A percentile compares a stretch with the other conserved stretches of the same genome.
Evolutionary conservation across 768 basidiomycete genomes (phyloP).

Genomic region (Cantharellus anzutake): DNA sequence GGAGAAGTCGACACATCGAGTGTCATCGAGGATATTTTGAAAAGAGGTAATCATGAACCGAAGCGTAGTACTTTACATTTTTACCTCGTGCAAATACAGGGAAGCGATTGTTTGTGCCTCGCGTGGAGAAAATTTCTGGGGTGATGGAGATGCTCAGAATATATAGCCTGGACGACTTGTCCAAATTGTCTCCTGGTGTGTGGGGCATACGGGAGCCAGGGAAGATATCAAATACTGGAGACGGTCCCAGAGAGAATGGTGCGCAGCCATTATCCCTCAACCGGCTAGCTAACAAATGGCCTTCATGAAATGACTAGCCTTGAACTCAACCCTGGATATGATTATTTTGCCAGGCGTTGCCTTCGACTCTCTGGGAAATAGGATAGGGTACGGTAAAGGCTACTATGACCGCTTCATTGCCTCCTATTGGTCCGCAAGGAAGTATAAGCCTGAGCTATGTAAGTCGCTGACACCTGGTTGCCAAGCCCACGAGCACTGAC

Average conservation of each 20-base stretch:
- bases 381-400: slow-evolving; percentile 9
- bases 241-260: not conserved
- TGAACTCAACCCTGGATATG: slow-evolving; percentile 4
- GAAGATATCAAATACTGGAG: not conserved
- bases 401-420: slow-evolving; percentile 7
- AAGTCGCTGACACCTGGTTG: too few relatives aligned
- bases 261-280: not conserved
- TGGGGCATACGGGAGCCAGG: slow-evolving; percentile 9
- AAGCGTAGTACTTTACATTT: not conserved
- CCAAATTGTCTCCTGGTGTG: slow-evolving; percentile 1
- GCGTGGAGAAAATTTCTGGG: slow-evolving; percentile 1
- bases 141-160: slow-evolving; percentile 7
- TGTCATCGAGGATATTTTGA: slow-evolving; percentile 4
- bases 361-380: slow-evolving; percentile 3
- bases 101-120: slow-evolving; percentile 9
- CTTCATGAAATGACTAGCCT: not conserved
- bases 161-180: slow-evolving; percentile 6
- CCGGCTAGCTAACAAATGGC: not conserved
- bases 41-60: not conserved
- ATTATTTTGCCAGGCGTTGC: slow-evolving; percentile 9
- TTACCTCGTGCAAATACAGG: slow-evolving; percentile 1
- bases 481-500: too few relatives aligned
- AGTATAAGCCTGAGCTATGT: not conserved
- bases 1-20: slow-evolving; percentile 9
- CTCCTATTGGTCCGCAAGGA: not conserved